Conservation (phyloP, 2,329 filamentous ascomycete genomes). For the Pyrenophora seminiperda region DNA sequence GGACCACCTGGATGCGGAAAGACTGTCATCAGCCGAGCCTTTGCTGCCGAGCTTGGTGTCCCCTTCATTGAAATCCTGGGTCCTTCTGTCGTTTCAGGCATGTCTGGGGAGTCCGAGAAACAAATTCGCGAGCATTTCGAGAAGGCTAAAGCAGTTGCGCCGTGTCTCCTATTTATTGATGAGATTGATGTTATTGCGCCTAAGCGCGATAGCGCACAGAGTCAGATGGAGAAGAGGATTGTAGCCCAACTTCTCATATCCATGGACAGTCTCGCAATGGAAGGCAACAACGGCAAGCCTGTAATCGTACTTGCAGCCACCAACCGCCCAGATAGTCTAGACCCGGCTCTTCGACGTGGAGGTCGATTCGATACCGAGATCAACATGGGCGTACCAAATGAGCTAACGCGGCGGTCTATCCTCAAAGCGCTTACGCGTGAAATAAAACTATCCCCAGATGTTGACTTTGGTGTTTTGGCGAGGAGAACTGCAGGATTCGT, state of each 20-base stretch:
- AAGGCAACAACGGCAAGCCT: constrained; percentile 73
- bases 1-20: constrained; percentile 87
- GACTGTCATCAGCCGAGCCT: constrained; percentile 80
- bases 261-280: constrained; percentile 77
- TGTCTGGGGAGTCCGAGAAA: constrained; percentile 89
- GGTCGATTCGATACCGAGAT: constrained; percentile 84
- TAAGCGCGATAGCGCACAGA: constrained; percentile 80
- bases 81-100: constrained; percentile 80
- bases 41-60: constrained; percentile 75
- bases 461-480: constrained; percentile 76
- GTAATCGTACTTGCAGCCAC: constrained; percentile 92
- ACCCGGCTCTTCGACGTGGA: constrained; percentile 74
- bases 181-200: constrained; percentile 91
- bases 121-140: constrained; percentile 85
- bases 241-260: constrained; percentile 82
- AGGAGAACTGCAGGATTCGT: constrained; percentile 91
- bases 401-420: constrained; percentile 77
- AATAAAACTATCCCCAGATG: constrained; percentile 66
- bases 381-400: constrained; percentile 84
- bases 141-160: constrained; percentile 81
- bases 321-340: constrained; percentile 83
- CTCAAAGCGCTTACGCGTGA: constrained; percentile 72
- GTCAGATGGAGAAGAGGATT: constrained; percentile 88
- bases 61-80: constrained; percentile 83
- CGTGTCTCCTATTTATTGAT: constrained; percentile 89